Percentiles rank a stretch among this genome's conserved stretches.
These are phyloP conservation scores for Ascochyta lentis DNA, from an alignment of 2,329 filamentous ascomycete genomes.

Conservation along the genomic window DNA sequence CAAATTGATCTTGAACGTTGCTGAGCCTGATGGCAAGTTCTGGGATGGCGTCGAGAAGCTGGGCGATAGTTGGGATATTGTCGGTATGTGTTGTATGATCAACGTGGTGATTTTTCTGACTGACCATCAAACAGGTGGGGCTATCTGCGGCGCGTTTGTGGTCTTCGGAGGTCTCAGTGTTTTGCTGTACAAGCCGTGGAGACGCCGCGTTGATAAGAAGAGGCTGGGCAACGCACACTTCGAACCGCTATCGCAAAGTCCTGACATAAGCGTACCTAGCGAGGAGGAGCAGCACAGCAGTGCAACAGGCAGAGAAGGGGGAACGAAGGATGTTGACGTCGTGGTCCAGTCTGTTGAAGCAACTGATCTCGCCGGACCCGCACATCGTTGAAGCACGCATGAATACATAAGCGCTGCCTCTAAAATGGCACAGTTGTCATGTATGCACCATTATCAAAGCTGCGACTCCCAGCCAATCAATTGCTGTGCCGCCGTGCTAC, in stretches of 20 bases:
- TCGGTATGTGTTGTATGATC: conserved; percentile 51
- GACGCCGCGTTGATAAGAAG: conserved; percentile 61
- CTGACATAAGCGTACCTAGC: not conserved
- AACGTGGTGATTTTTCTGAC: not conserved
- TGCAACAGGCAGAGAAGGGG: not conserved
- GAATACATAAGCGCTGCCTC: not conserved
- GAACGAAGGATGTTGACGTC: conserved; percentile 20
- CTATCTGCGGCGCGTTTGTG: conserved; percentile 85
- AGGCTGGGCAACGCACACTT: conserved; percentile 38
- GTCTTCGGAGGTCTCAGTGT: conserved; percentile 77
- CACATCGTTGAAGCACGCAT: not conserved
- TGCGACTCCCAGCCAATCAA: not conserved
- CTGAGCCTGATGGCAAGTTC: conserved; percentile 76
- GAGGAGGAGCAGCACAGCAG: conserved; percentile 20
- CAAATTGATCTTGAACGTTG: conserved; percentile 77
- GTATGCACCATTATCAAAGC: not conserved
- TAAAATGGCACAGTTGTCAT: not conserved
- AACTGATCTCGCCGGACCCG: conserved; percentile 25
- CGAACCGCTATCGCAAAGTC: conserved; percentile 31
- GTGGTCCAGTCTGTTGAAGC: conserved; percentile 26
- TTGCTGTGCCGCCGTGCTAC: not conserved
- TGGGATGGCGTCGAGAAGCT: conserved; percentile 81
- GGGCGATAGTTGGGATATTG: conserved; percentile 46
- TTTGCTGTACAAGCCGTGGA: conserved; percentile 80
- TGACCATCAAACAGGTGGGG: conserved; percentile 57